Base-by-base conservation (phyloP, 2,329 filamentous ascomycete species). In the Trichoderma sp. region DNA sequence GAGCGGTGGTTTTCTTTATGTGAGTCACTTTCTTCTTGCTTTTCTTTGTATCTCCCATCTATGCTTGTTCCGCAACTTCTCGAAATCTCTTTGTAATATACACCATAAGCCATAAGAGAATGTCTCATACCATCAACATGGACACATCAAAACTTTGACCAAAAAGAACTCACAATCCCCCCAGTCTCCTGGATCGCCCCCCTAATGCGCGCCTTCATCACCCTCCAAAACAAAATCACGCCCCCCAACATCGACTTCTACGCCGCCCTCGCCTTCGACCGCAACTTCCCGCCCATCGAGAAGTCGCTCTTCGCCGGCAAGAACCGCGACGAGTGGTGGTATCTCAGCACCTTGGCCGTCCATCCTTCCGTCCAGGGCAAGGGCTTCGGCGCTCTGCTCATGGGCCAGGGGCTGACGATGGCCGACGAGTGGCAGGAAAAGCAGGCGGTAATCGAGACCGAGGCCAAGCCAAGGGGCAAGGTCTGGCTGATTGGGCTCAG, bases 311-410 rank as follows among this genome's bases (percentile, higher is more conserved):
- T 78, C 22, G 71, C 70, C 56, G 72, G 75, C 27, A 72, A 73
- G 32, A 72, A 73, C 32, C 76, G 76, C 32, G 72, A 70, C 32
- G 68, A 72, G 8, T 77, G 77, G 15, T 78, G 75, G 76, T 80
- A 80, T 68, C 73, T 80, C 10, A 76, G 76, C 58, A 76, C 72
- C 19, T 68, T 80, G 22, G 75, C 71, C n/a, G 75, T 80, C 9
- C 69, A 73, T 25, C 78, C 79, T 1, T 60, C 59, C 6, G 61
- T 70, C 1, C 78, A 80, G 65, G 76, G 78, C 22, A 68, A 56
- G 5, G 78, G 78, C 0, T 70, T 78, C 10, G 79, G 78, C 12
- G 71, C 68, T 27, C 32, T 74, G 67, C 72, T 80, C 25, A 61
- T 80, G 27, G 65, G 71, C 25, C 68, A 78, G n/a, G 77, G 75